Conservation (phyloP, 202 grass and related monocot species). For the Musa balbisiana region DNA sequence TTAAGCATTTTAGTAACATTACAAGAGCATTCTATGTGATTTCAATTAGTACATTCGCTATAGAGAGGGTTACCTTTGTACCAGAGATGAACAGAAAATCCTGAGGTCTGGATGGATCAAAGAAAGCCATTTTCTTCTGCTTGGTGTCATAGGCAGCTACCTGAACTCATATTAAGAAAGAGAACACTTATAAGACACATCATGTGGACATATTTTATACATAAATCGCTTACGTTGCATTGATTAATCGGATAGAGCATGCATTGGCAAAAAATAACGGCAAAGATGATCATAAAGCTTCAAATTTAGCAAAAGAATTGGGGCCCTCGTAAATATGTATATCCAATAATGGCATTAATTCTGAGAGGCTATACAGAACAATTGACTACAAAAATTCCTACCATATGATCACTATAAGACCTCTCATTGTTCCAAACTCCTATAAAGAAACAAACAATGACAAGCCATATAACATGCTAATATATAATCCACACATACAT, state of each 20-base stretch:
- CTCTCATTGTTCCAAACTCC: not conserved
- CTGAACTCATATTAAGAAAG: slow-evolving; percentile 28
- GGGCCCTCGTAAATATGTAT: not conserved
- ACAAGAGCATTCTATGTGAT: not conserved
- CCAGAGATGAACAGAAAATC: slow-evolving; percentile 98
- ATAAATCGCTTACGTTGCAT: too few relatives aligned
- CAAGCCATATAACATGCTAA: not conserved
- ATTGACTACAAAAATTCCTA: not conserved
- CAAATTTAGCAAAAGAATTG: not conserved
- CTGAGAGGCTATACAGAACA: not conserved
- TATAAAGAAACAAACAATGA: not conserved
- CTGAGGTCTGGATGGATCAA: slow-evolving; percentile 83
- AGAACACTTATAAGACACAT: not conserved
- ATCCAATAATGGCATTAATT: not conserved
- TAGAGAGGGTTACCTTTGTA: slow-evolving; percentile 63
- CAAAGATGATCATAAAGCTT: not conserved
- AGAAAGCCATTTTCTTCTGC: slow-evolving; percentile 91
- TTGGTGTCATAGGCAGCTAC: slow-evolving; percentile 89
- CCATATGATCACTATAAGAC: not conserved
- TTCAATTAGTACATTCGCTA: not conserved
- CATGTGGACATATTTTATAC: too few relatives aligned
- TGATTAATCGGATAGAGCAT: not conserved
- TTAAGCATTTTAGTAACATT: not conserved
- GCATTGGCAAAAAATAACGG: not conserved
- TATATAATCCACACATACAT: not conserved